Conservation (phyloP, 805 yeast species). For the Peterozyma xylosa region DNA sequence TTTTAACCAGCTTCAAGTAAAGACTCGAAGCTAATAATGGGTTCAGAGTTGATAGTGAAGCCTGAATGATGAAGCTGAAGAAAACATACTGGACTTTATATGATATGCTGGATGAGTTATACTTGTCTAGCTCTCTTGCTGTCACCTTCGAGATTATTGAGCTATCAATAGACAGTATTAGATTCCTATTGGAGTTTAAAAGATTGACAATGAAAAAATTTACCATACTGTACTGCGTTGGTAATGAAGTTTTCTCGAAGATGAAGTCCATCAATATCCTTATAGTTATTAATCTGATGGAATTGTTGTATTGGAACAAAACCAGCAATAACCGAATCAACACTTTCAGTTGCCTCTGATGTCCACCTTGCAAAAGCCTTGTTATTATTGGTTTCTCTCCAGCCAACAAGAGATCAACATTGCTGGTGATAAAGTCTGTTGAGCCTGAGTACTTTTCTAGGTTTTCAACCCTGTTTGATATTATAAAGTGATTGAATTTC, state of each 20-base stretch:
- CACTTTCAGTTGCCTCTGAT: neutral
- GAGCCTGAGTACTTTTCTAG: too few species aligned
- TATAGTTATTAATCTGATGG: constrained; percentile 2
- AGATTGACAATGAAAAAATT: neutral
- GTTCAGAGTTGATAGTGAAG: neutral
- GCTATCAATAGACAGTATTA: neutral
- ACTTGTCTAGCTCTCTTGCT: neutral
- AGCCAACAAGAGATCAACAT: too few species aligned
- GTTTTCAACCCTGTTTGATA: too few species aligned
- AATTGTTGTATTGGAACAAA: neutral
- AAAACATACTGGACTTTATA: constrained; percentile 3
- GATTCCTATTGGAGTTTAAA: neutral
- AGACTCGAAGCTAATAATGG: constrained; percentile 6
- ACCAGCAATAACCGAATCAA: neutral
- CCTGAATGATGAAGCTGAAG: constrained; percentile 3
- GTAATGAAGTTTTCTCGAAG: neutral
- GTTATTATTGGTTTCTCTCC: too few species aligned
- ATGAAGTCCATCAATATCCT: constrained; percentile 1
- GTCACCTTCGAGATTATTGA: neutral
- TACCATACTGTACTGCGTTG: neutral
- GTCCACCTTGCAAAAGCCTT: neutral
- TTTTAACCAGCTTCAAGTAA: neutral
- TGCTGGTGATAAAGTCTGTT: too few species aligned
- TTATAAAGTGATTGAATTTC: too few species aligned
- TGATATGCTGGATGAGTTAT: neutral